phyloP scores from a whole-genome alignment of 805 yeast genomes.

The Saturnispora dispora region DNA sequence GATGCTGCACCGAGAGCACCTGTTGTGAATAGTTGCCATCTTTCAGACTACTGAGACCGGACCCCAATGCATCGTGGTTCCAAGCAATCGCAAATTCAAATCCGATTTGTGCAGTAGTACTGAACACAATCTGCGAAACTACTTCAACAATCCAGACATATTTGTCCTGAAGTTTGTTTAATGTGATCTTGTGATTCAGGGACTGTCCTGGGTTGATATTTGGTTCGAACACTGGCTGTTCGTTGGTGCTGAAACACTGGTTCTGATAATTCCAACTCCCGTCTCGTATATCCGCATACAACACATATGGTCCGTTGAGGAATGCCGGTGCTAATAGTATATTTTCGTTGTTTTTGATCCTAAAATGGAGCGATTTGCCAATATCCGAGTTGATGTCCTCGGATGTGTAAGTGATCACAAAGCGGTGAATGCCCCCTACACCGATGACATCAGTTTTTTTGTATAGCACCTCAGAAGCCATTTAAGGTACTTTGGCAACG shows the following conservation, averaged over 20 bases:
- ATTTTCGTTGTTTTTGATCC: slow-evolving; percentile 63
- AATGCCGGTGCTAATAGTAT: slow-evolving; percentile 73
- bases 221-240: slow-evolving; percentile 69
- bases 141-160: slow-evolving; percentile 78
- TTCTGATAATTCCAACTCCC: slow-evolving; percentile 48
- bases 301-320: slow-evolving; percentile 78
- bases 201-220: slow-evolving; percentile 62
- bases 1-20: slow-evolving; percentile 37
- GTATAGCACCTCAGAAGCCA: slow-evolving; percentile 13
- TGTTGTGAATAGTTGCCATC: slow-evolving; percentile 9
- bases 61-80: slow-evolving; percentile 31
- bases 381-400: slow-evolving; percentile 3
- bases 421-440: slow-evolving; percentile 54
- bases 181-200: slow-evolving; percentile 48
- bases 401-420: slow-evolving; percentile 37
- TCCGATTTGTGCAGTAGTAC: slow-evolving; percentile 55
- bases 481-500: slow-evolving; percentile 1
- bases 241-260: slow-evolving; percentile 57
- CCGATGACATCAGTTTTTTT: slow-evolving; percentile 32
- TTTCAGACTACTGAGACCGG: slow-evolving; percentile 23
- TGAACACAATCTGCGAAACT: slow-evolving; percentile 69
- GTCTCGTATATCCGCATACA: slow-evolving; percentile 76
- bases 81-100: slow-evolving; percentile 53
- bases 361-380: slow-evolving; percentile 36
- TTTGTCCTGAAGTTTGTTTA: slow-evolving; percentile 49